These are phyloP conservation scores for Coemansia sp. DNA, from an alignment of 192 early-diverging fungal species.

Conservation along the genomic window DNA sequence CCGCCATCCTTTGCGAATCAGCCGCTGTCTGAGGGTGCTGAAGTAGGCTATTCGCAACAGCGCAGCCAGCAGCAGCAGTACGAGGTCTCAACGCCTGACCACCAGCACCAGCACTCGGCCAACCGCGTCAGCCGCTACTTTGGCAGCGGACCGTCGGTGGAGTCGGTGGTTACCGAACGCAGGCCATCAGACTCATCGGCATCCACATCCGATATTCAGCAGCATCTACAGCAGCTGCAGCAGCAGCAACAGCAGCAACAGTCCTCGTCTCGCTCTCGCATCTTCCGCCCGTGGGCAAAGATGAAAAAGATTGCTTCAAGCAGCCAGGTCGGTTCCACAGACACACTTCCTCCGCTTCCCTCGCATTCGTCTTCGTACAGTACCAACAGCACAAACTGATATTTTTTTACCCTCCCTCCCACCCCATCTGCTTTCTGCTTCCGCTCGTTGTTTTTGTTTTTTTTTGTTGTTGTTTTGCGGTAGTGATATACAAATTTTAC, in stretches of 20 bases:
- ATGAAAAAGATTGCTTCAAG: conserved; percentile 54
- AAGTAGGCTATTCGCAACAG: conserved; percentile 1
- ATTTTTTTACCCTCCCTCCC: background rate
- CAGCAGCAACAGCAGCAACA: conserved; percentile 21
- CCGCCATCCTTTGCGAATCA: conserved; percentile 32
- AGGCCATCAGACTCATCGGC: conserved; percentile 42
- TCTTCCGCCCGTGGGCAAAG: conserved; percentile 55
- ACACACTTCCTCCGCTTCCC: conserved; percentile 41
- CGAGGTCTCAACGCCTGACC: conserved; percentile 5
- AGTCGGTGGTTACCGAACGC: conserved; percentile 24
- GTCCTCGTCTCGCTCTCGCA: conserved; percentile 35
- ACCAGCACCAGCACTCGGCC: conserved; percentile 18
- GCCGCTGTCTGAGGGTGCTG: conserved; percentile 31
- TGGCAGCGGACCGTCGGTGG: conserved; percentile 17
- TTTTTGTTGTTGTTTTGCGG: background rate
- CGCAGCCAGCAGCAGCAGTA: background rate
- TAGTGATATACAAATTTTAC: too few species aligned
- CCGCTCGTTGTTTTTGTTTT: background rate
- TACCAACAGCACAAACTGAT: conserved; percentile 21
- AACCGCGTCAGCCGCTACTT: conserved; percentile 42
- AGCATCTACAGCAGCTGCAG: conserved; percentile 21
- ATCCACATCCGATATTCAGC: conserved; percentile 3
- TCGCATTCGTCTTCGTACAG: conserved; percentile 40
- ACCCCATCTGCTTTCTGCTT: background rate
- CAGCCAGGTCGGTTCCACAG: conserved; percentile 29